phyloP scores from a whole-genome alignment of 306 rosid genomes.

The Fragaria nilgerrensis region DNA sequence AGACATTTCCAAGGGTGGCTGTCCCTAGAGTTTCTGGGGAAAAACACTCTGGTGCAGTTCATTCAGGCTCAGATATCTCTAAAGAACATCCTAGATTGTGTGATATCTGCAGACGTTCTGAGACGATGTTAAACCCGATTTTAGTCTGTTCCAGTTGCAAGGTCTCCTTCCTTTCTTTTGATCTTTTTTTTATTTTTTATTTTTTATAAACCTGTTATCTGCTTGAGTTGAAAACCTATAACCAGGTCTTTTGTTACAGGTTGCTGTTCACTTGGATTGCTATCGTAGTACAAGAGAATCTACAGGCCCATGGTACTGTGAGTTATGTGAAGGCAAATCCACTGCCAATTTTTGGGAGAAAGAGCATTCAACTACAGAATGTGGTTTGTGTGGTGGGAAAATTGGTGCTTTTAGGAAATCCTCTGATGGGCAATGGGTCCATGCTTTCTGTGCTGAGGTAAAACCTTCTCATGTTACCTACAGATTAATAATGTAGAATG shows the following conservation, averaged over 20 bases:
- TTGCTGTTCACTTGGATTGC: conserved; percentile 92
- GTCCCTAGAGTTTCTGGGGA: conserved; percentile 61
- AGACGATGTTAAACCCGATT: conserved; percentile 72
- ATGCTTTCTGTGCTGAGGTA: conserved; percentile 99
- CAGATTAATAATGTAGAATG: background rate
- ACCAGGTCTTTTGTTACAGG: conserved; percentile 44
- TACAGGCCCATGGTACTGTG: conserved; percentile 95
- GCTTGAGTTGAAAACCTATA: conserved; percentile 12
- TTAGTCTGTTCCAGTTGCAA: conserved; percentile 89
- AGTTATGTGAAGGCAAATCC: conserved; percentile 69
- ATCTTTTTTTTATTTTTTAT: conserved; percentile 2
- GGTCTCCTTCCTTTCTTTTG: conserved; percentile 42
- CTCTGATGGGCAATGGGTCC: conserved; percentile 93
- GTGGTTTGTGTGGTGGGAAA: conserved; percentile 89
- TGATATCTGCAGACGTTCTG: conserved; percentile 86
- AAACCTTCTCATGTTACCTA: background rate
- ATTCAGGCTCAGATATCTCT: conserved; percentile 49
- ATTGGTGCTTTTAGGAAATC: conserved; percentile 93
- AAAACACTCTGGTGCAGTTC: conserved; percentile 56
- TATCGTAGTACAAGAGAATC: conserved; percentile 77
- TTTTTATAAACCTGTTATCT: conserved; percentile 9
- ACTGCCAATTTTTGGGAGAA: conserved; percentile 83
- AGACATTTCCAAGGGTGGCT: conserved; percentile 74
- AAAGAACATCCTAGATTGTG: conserved; percentile 85
- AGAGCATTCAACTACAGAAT: conserved; percentile 67